Percentiles rank a stretch among this genome's conserved stretches.
Conservation (phyloP, 768 basidiomycete genomes). For the Leccinum boreale region DNA sequence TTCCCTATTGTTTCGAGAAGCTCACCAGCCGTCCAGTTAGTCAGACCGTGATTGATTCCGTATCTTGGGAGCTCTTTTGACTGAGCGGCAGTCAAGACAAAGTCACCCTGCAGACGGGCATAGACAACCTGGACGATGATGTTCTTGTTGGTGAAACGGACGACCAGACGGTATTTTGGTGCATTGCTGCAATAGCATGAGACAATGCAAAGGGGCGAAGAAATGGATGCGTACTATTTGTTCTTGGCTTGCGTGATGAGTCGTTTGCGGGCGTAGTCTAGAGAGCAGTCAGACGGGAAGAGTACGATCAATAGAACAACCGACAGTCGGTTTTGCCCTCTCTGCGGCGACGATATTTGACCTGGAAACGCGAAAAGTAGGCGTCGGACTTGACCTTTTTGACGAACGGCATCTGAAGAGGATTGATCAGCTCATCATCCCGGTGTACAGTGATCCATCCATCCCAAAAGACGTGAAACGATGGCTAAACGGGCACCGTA, state of each 20-base stretch:
- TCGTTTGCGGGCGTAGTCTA: slow-evolving; percentile 97
- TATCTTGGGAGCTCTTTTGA: slow-evolving; percentile 93
- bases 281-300: slow-evolving; percentile 7
- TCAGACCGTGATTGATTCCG: slow-evolving; percentile 97
- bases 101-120: slow-evolving; percentile 96
- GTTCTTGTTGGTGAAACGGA: slow-evolving; percentile 97
- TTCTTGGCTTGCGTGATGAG: slow-evolving; percentile 98
- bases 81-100: slow-evolving; percentile 82
- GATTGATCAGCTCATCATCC: slow-evolving; percentile 31
- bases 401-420: slow-evolving; percentile 85
- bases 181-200: slow-evolving; percentile 60
- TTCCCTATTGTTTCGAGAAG: background rate
- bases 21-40: slow-evolving; percentile 96
- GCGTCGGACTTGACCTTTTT: slow-evolving; percentile 95
- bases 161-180: slow-evolving; percentile 97
- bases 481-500: background rate
- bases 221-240: slow-evolving; percentile 71
- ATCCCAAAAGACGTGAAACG: slow-evolving; percentile 15
- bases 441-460: slow-evolving; percentile 26
- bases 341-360: slow-evolving; percentile 95
- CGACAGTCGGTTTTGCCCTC: slow-evolving; percentile 99
- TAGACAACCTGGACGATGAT: slow-evolving; percentile 95
- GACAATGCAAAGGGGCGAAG: background rate
- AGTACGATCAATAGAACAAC: slow-evolving; percentile 24
- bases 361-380: slow-evolving; percentile 98